Percentiles rank a stretch among this genome's conserved stretches.
phyloP scores from a whole-genome alignment of 306 rosid genomes.

The Quercus glauca region DNA sequence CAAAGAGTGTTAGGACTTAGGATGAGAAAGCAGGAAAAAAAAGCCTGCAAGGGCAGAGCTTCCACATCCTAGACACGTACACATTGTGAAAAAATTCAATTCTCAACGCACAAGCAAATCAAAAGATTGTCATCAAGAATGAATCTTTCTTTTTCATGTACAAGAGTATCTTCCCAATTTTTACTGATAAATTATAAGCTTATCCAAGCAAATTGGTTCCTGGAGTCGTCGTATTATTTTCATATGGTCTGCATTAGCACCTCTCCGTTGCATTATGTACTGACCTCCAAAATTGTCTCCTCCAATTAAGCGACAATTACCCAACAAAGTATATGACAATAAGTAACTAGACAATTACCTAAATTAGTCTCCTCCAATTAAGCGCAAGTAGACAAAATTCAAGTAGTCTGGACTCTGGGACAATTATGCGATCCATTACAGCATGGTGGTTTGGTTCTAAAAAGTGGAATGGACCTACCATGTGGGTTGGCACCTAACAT shows the following conservation, averaged over 20 bases:
- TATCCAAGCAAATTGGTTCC: neutral
- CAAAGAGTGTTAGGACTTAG: neutral
- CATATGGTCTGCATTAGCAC: too few species aligned
- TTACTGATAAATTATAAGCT: neutral
- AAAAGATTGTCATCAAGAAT: neutral
- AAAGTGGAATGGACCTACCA: slow-evolving; percentile 23
- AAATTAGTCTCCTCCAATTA: neutral
- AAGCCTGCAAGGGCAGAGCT: slow-evolving; percentile 2
- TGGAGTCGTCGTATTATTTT: too few species aligned
- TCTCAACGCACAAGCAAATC: neutral
- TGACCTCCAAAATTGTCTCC: too few species aligned
- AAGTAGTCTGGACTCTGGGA: neutral
- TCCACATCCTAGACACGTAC: neutral
- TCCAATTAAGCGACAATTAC: neutral
- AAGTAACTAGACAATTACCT: too few species aligned
- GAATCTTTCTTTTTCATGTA: neutral
- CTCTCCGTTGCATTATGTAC: too few species aligned
- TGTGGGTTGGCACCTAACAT: slow-evolving; percentile 7
- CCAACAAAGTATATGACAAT: too few species aligned
- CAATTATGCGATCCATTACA: neutral
- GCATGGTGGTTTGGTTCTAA: neutral
- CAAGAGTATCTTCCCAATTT: neutral
- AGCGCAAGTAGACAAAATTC: neutral
- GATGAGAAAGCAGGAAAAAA: neutral
- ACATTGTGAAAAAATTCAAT: neutral